Base-by-base conservation (phyloP, 2,329 filamentous ascomycete genomes). In the Alternaria viburni region DNA sequence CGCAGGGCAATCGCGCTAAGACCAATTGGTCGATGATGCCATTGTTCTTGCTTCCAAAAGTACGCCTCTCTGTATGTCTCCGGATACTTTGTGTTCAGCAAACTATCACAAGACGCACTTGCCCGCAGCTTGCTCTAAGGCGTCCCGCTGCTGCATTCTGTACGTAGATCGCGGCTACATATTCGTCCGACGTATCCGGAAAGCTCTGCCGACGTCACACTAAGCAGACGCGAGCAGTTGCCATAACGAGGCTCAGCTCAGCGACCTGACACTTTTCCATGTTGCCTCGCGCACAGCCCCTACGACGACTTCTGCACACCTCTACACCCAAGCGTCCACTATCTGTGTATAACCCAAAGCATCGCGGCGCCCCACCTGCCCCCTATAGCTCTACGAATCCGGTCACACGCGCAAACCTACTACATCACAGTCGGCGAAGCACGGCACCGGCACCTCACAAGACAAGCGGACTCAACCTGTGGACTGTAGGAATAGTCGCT, bases 401-500 rank as follows among this genome's bases (percentile, higher is more conserved):
- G 57, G 47, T 49, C 50, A 50, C 55, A 46, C 65, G 66, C 62
- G 50, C 66, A 67, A 61, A 67, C 66, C 55, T 32, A 44, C 43
- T 28, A 50, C 43, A 55, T 50, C 55, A 59, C 62, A 57, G 17
- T 52, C 50, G 26, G 47, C 43, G 25, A 25, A 51, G 61, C 54
- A 49, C 52, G 49, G 46, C 68, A 44, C 23, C 49, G n/a, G 32
- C 19, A 43, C 15, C 54, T 28, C 55, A 61, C 47, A 70, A 68
- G 32, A 69, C 69, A 52, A 80, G 77, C 63, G 72, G 72, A 28
- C 66, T 70, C 44, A 69, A 65, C 28, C 51, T 74, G 15, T 74
- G 74, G 65, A 73, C 74, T 47, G 72, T 66, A 32, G 65, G 69
- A 12, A 50, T 78, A 50, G 68, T 78, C 21, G 54, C 77, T 57